phyloP scores from a whole-genome alignment of 768 basidiomycete species.

The Calocybe cyanea region DNA sequence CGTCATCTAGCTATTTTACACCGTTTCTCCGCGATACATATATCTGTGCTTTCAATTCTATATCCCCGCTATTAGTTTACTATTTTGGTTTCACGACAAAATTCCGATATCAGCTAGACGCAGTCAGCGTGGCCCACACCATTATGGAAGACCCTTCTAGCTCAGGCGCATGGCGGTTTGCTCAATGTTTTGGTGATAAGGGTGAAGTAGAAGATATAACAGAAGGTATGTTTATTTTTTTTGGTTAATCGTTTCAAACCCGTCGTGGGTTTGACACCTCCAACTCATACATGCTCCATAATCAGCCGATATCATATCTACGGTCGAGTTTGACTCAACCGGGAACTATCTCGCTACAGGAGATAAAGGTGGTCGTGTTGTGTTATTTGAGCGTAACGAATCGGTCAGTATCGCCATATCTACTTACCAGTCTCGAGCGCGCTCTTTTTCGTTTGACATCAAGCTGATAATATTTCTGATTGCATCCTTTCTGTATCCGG shows the following conservation, averaged over 20 bases:
- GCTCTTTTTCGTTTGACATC: constrained; percentile 14
- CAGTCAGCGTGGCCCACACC: constrained; percentile 19
- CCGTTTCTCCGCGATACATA: constrained; percentile 20
- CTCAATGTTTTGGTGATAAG: constrained; percentile 99
- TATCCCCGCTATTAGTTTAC: constrained; percentile 21
- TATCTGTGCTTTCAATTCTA: constrained; percentile 5
- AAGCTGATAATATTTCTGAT: constrained; percentile 31
- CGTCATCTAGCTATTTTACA: constrained; percentile 16
- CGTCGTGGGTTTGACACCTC: neutral
- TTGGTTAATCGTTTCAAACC: constrained; percentile 2
- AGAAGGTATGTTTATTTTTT: constrained; percentile 66
- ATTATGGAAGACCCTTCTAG: constrained; percentile 80
- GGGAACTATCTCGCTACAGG: constrained; percentile 99
- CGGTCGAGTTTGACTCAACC: constrained; percentile 99
- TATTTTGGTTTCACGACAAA: constrained; percentile 16
- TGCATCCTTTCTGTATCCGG: constrained; percentile 16
- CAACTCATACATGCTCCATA: constrained; percentile 18
- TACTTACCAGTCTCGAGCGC: constrained; percentile 7
- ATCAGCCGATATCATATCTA: constrained; percentile 99
- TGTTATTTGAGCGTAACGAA: constrained; percentile 98
- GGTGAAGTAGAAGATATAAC: constrained; percentile 99
- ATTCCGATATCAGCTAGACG: constrained; percentile 16
- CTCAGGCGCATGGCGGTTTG: constrained; percentile 95
- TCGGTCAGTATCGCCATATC: constrained; percentile 48
- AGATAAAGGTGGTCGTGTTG: constrained; percentile 98